Evolutionary conservation across 306 rosid genomes (phyloP), one percentile per base, ranked within the genome.

Genomic region (Dalbergia cochinchinensis): DNA sequence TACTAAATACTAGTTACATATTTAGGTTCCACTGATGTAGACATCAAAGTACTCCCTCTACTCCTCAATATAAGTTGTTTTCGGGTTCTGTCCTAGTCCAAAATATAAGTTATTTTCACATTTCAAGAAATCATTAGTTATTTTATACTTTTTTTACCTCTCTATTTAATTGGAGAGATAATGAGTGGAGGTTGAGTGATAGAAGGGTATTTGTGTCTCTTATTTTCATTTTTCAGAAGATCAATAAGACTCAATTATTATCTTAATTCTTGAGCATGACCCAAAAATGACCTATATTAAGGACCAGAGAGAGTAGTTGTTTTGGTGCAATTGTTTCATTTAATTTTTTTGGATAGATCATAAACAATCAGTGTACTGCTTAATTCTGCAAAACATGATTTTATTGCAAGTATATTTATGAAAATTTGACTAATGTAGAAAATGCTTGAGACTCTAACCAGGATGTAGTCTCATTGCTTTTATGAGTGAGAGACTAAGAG

Each of bases 361-460:
- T 22, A 74, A 74, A 39, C 62, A 11, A 59, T 26, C 72, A 19
- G 10, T 62, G 55, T 58, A 34, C 44, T 63, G 31, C 16, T 69
- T 74, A 68, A n/a, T 76, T 74, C 16, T 57, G 64, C 65, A 73
- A 62, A 66, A 20, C 22, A 65, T 73, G 35, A 78, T 35, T 57
- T 58, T 31, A 15, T 35, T 74, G 73, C 60, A 53, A 69, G 44
- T 73, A 10, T 18, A 19, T 63, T 41, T 48, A 42, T 58, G 35
- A 70, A 33, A 44, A 77, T 63, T 55, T 53, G 65, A 58, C 55
- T 59, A 50, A n/a, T 50, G 42, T 41, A 13, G 68, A 70, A 57
- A 41, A 53, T 78, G 67, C 44, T 33, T 41, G 67, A 14, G 66
- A 50, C 26, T 37, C 33, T 71, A 34, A 12, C 65, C 6, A 54